Percentiles rank a stretch among this genome's conserved stretches.
These are phyloP conservation scores for Sclerotinia subarctica DNA, from an alignment of 2,329 filamentous ascomycete genomes.

Conservation along the genomic window DNA sequence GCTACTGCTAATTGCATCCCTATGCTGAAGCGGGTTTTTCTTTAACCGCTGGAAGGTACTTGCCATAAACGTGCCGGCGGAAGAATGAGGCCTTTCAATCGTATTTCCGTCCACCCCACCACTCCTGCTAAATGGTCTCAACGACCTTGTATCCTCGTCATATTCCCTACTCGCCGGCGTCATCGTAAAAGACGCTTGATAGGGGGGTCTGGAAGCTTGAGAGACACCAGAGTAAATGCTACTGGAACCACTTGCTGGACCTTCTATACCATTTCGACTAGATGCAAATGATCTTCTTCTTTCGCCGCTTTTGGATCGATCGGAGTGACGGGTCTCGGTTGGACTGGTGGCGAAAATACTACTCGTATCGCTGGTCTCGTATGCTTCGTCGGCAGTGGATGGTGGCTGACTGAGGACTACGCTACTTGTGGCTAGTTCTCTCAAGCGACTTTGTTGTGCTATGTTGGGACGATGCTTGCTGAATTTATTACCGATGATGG, in stretches of 20 bases:
- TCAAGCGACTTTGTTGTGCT: slow-evolving; percentile 72
- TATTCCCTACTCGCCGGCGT: slow-evolving; percentile 29
- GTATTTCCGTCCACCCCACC: slow-evolving; percentile 18
- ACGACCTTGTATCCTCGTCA: slow-evolving; percentile 17
- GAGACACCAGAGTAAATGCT: slow-evolving; percentile 32
- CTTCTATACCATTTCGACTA: slow-evolving; percentile 29
- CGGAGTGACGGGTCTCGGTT: slow-evolving; percentile 29
- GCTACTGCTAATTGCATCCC: neutral
- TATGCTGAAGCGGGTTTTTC: neutral
- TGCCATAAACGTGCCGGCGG: neutral
- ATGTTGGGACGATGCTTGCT: slow-evolving; percentile 80
- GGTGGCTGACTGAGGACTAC: slow-evolving; percentile 35
- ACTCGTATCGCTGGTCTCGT: slow-evolving; percentile 37
- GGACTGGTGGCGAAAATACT: slow-evolving; percentile 32
- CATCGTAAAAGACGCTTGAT: slow-evolving; percentile 32
- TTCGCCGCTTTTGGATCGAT: slow-evolving; percentile 34
- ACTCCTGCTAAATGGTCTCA: slow-evolving; percentile 20
- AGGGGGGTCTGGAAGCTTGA: slow-evolving; percentile 22
- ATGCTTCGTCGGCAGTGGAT: slow-evolving; percentile 33
- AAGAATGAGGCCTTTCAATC: slow-evolving; percentile 7
- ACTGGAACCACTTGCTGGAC: slow-evolving; percentile 34
- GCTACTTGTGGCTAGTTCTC: slow-evolving; percentile 74
- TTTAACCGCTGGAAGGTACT: neutral
- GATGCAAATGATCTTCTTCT: slow-evolving; percentile 34
- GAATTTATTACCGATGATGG: slow-evolving; percentile 97